Conservation (phyloP, 352 stramenopile genomes). For the Pythium phragmitis region DNA sequence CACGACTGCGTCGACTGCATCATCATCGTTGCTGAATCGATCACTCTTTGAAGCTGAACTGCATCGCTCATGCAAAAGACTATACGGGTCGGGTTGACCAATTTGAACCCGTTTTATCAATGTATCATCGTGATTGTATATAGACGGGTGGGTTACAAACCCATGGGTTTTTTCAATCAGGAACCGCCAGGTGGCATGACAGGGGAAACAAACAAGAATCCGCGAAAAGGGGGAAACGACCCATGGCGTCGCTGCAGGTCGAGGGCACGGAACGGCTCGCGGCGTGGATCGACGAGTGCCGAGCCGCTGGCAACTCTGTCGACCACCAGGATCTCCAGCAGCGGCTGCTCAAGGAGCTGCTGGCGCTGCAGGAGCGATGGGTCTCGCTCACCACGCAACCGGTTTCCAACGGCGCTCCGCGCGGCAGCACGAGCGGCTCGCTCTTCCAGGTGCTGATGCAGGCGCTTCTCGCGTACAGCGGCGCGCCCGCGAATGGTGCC, state of each 20-base stretch:
- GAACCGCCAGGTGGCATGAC: slow-evolving; percentile 25
- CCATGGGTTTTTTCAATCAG: slow-evolving; percentile 23
- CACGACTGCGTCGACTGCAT: slow-evolving; percentile 62
- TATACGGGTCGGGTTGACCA: slow-evolving; percentile 1
- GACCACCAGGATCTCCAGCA: slow-evolving; percentile 29
- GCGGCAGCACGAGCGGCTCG: slow-evolving; percentile 9
- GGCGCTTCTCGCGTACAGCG: slow-evolving; percentile 69
- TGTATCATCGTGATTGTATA: slow-evolving; percentile 10
- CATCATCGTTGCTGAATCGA: slow-evolving; percentile 35
- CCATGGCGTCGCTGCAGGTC: slow-evolving; percentile 15
- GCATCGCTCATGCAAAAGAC: neutral
- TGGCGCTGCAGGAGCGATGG: slow-evolving; percentile 59
- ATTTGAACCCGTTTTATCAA: neutral
- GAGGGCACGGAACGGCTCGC: slow-evolving; percentile 25
- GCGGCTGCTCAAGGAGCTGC: slow-evolving; percentile 42
- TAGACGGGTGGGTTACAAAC: slow-evolving; percentile 6
- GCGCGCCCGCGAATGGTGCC: slow-evolving; percentile 35
- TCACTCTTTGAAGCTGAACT: slow-evolving; percentile 22
- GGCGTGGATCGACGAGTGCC: slow-evolving; percentile 31
- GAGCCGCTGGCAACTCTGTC: slow-evolving; percentile 9
- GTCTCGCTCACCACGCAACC: slow-evolving; percentile 32
- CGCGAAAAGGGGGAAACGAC: neutral
- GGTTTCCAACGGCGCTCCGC: neutral
- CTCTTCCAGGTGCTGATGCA: slow-evolving; percentile 69
- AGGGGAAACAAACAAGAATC: neutral